Evolutionary conservation across 805 yeast species (phyloP), one percentile per base, ranked within the genome.

Genomic region (Saccharomycodes ludwigii): DNA sequence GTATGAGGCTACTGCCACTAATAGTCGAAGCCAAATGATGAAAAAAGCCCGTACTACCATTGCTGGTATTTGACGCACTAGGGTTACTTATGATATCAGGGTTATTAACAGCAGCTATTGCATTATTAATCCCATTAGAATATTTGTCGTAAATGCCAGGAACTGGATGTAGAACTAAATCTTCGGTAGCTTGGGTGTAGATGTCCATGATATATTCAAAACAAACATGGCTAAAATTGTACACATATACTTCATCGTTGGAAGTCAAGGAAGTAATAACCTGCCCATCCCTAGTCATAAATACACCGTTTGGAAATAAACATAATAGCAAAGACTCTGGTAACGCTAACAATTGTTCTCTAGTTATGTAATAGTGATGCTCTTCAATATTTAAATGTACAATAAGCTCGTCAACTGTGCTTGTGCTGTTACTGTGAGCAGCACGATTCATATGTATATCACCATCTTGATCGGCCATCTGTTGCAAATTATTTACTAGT

Each of bases 261-360:
- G 83, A 91, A 0, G 93, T 75, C 45, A 83, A 57, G 43, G 79
- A 81, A 21, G 82, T 68, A 35, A 84, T 80, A 6, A 81, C 79
- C 41, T 76, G 76, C 2, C 94, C 94, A 32, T 71, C 58, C 36
- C 66, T 65, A 53, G 83, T 91, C 35, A 81, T 66, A 50, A 84
- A 80, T 3, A 84, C 93, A 25, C 96, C 95, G 42, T 81, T 83
- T 11, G 95, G 95, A 48, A 84, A 82, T 15, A 91, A 59, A 45
- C 95, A 82, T 33, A 86, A 68, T 36, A 91, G 60, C 16, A 91
- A 73, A 38, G 86, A 75, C 51, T 91, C 98, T 1, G 98, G 98
- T 20, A 91, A 61, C 32, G 84, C 74, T 83, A 86, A 77, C 42
- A 91, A 66, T 51, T 84, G 95, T 44, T 83, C 94, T 39, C 95